Conservation (phyloP, 441 rosid species). For the Corymbia calophylla region DNA sequence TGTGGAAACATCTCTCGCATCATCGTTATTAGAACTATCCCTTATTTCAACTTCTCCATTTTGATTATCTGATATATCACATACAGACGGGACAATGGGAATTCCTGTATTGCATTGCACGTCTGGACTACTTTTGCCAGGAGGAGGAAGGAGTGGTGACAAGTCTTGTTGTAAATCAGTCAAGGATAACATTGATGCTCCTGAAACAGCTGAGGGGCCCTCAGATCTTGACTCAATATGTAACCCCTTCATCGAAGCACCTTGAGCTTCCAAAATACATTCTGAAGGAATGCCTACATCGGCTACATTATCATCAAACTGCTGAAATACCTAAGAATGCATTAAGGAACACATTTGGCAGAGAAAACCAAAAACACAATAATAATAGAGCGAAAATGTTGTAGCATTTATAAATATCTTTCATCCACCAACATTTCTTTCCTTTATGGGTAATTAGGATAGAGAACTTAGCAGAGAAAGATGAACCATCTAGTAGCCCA, state of each 20-base stretch:
- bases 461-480: not conserved
- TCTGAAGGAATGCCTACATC: conserved; percentile 55
- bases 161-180: conserved; percentile 50
- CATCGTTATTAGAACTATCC: conserved; percentile 51
- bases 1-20: conserved; percentile 38
- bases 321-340: conserved; percentile 69
- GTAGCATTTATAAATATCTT: not conserved
- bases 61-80: conserved; percentile 40
- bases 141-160: conserved; percentile 43
- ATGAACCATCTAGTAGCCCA: not conserved
- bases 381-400: not conserved
- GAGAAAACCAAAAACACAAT: not conserved
- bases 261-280: conserved; percentile 71
- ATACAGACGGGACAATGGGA: conserved; percentile 47
- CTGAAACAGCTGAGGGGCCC: conserved; percentile 78
- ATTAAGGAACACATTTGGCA: conserved; percentile 38
- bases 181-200: conserved; percentile 86
- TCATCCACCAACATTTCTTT: not conserved
- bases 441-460: not conserved
- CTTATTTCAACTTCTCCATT: conserved; percentile 65
- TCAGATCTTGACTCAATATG: conserved; percentile 79
- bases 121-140: conserved; percentile 39
- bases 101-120: conserved; percentile 52
- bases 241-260: conserved; percentile 59
- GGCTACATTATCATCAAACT: conserved; percentile 57